Evolutionary conservation across 2,329 filamentous ascomycete genomes (phyloP), one percentile per base, ranked within the genome.

Genomic region (Alternaria sp.): DNA sequence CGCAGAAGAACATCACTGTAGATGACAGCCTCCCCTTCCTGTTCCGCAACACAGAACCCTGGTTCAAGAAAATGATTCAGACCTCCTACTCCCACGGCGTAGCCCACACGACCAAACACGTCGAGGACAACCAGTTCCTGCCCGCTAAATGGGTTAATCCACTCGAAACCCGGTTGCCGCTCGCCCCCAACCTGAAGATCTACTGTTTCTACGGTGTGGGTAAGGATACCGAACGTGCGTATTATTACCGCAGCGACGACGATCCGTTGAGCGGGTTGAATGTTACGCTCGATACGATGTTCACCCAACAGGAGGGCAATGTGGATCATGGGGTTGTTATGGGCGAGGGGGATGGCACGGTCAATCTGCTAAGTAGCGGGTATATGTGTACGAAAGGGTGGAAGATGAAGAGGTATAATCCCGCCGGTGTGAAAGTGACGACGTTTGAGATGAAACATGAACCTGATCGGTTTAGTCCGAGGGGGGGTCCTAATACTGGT

Each of bases 331-430:
- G 96, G 23, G 93, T 99, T n/a, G 86, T 97, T 33, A 91, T 97
- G 86, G 95, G 95, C 41, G 96, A 98, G 79, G 96, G 96, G 5
- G 96, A 99, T 72, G 96, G 96, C 2, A 99, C 96, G 0, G 96
- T 99, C 45, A 97, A 94, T 68, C 81, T 99, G n/a, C 82, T 99
- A 11, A 96, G 92, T 71, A 89, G 89, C 1, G 96, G 95, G 3
- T 99, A 98, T 79, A 98, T 99, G 96, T 99, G 96, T 79, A 91
- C 93, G 71, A 93, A 91, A 73, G 96, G 96, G 4, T 99, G 96
- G 96, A 89, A 90, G 61, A 92, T 97, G 80, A 94, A 93, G 80
- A 87, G 96, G 37, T 99, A 96, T 79, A 99, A 99, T 74, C 96
- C 96, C 0, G 91, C 93, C 0, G 90, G 90, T 2, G 87, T 90